Conservation (phyloP, 2,329 filamentous ascomycete genomes). For the Aspergillus caelatus region DNA sequence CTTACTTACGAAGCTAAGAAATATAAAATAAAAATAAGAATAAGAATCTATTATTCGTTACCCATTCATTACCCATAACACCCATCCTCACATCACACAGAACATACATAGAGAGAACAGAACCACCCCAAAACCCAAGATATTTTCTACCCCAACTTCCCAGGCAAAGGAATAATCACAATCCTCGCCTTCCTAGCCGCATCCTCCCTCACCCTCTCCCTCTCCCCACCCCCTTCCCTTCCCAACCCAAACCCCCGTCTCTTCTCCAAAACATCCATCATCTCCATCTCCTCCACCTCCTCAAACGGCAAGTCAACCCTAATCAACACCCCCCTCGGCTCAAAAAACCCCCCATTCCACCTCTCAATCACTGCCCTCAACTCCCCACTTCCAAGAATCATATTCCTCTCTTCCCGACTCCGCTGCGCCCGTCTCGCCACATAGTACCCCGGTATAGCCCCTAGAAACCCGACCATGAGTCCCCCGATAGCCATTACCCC, state of each 20-base stretch:
- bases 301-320: constrained; percentile 36
- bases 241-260: not conserved
- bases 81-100: not conserved
- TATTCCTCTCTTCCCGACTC: constrained; percentile 29
- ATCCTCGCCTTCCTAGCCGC: not conserved
- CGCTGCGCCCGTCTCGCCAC: constrained; percentile 23
- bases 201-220: not conserved
- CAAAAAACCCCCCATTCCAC: constrained; percentile 36
- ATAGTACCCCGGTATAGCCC: constrained; percentile 31
- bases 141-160: not conserved
- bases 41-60: no score
- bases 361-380: constrained; percentile 26
- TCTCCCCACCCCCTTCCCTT: not conserved
- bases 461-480: constrained; percentile 34
- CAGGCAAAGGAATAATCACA: constrained; percentile 1
- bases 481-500: constrained; percentile 34
- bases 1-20: not conserved
- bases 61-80: not conserved
- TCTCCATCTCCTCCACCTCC: constrained; percentile 25
- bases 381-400: constrained; percentile 26
- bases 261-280: constrained; percentile 21
- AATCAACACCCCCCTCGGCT: constrained; percentile 31
- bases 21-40: not conserved
- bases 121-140: not conserved
- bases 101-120: no score